Evolutionary conservation across 2,329 filamentous ascomycete species (phyloP).

Genomic region (Phialocephala subalpina): DNA sequence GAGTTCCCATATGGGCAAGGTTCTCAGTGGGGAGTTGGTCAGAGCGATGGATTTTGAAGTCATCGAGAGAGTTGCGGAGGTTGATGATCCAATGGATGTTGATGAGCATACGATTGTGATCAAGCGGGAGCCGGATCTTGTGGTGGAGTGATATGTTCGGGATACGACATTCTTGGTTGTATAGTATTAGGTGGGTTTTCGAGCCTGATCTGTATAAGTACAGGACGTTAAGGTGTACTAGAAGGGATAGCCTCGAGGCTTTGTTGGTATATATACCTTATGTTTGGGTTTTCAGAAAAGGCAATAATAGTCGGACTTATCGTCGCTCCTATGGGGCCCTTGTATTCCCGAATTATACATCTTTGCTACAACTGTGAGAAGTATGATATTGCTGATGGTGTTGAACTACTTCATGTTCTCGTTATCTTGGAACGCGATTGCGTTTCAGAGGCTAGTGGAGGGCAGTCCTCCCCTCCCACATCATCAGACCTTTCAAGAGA

Average conservation of each 20-base stretch:
- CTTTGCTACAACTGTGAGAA: neutral
- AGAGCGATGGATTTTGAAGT: slow-evolving; percentile 11
- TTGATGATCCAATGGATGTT: slow-evolving; percentile 23
- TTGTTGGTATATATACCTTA: slow-evolving; percentile 10
- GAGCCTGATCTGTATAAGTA: neutral
- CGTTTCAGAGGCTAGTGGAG: neutral
- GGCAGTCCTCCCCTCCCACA: neutral
- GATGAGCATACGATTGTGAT: slow-evolving; percentile 13
- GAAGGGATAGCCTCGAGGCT: slow-evolving; percentile 2
- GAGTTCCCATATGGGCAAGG: slow-evolving; percentile 54
- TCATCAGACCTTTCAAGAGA: too few species aligned
- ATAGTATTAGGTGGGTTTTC: neutral
- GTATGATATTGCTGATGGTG: neutral
- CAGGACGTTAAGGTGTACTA: neutral
- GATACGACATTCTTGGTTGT: neutral
- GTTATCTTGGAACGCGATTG: neutral
- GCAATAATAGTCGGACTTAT: neutral
- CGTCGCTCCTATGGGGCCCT: neutral
- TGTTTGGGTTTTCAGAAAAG: neutral
- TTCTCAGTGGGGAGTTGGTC: slow-evolving; percentile 49
- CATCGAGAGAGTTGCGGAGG: slow-evolving; percentile 13
- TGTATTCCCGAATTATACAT: neutral
- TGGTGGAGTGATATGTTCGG: neutral
- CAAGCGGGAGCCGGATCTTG: slow-evolving; percentile 12
- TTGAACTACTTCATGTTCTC: neutral